These are phyloP conservation scores for Alternaria sp. DNA, from an alignment of 2,329 filamentous ascomycete species.

Conservation along the genomic window DNA sequence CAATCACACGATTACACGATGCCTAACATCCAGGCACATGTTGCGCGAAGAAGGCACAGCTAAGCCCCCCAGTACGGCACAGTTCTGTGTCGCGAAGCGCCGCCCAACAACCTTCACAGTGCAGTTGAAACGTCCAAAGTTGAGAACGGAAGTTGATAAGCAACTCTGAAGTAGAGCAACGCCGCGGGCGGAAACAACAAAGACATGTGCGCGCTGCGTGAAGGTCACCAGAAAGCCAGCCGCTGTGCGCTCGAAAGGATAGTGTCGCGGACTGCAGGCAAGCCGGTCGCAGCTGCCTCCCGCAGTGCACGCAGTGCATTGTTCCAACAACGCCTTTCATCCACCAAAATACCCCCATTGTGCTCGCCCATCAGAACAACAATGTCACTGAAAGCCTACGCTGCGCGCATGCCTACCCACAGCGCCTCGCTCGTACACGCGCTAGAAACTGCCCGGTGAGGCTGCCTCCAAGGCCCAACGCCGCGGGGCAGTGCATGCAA, in stretches of 20 bases:
- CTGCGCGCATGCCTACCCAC: not conserved
- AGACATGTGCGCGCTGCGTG: not conserved
- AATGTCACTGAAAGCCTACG: not conserved
- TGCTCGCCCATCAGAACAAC: not conserved
- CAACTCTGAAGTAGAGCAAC: not conserved
- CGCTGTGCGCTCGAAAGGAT: not conserved
- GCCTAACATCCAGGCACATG: not conserved
- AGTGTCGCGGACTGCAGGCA: not conserved
- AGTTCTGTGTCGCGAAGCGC: conserved; percentile 9
- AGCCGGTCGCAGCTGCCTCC: not conserved
- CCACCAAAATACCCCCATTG: not conserved
- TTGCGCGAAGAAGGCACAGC: conserved; percentile 3
- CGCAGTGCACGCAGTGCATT: not conserved
- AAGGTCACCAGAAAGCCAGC: not conserved
- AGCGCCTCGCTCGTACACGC: conserved; percentile 3
- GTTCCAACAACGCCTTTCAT: not conserved
- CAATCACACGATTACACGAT: not conserved
- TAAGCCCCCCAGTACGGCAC: conserved; percentile 4
- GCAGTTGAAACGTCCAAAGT: not conserved
- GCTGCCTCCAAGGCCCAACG: conserved; percentile 10
- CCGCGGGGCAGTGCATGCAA: conserved; percentile 9
- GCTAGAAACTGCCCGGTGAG: not conserved
- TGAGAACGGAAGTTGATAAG: not conserved
- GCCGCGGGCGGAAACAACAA: not conserved
- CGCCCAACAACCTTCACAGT: not conserved